A percentile compares a stretch with the other conserved stretches of the same genome.
Evolutionary conservation across 2,329 filamentous ascomycete species (phyloP).

Genomic region (Trichoderma simmonsii): DNA sequence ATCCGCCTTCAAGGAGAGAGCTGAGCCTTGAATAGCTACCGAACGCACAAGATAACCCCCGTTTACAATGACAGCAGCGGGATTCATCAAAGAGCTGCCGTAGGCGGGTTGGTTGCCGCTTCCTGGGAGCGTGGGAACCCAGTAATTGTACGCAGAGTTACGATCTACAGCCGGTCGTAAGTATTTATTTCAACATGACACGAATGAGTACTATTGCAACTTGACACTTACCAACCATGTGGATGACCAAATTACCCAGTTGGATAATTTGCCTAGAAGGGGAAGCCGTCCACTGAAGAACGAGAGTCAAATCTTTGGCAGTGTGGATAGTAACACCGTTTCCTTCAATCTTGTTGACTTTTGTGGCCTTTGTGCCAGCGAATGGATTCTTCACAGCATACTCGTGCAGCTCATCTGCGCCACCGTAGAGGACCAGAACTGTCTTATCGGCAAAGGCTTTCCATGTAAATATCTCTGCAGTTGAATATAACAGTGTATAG

Average conservation of each 20-base stretch:
- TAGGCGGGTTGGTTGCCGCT: slow-evolving; percentile 27
- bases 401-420: slow-evolving; percentile 60
- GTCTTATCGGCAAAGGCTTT: slow-evolving; percentile 59
- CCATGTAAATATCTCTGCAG: slow-evolving; percentile 68
- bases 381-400: slow-evolving; percentile 42
- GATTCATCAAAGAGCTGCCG: slow-evolving; percentile 36
- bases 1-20: slow-evolving; percentile 64
- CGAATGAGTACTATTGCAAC: neutral
- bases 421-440: slow-evolving; percentile 62
- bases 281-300: slow-evolving; percentile 34
- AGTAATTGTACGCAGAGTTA: slow-evolving; percentile 66
- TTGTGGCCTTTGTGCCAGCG: slow-evolving; percentile 22
- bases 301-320: slow-evolving; percentile 22
- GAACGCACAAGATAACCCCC: slow-evolving; percentile 63
- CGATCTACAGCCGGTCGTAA: slow-evolving; percentile 44
- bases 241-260: slow-evolving; percentile 40
- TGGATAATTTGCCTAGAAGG: slow-evolving; percentile 31
- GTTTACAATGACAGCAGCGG: slow-evolving; percentile 54
- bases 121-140: slow-evolving; percentile 56
- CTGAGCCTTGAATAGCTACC: slow-evolving; percentile 52
- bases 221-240: slow-evolving; percentile 34
- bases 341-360: slow-evolving; percentile 26
- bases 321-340: slow-evolving; percentile 27
- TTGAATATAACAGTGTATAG: slow-evolving; percentile 62
- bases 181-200: neutral